phyloP scores from a whole-genome alignment of 768 basidiomycete genomes.

The Infundibulicybe gibba region DNA sequence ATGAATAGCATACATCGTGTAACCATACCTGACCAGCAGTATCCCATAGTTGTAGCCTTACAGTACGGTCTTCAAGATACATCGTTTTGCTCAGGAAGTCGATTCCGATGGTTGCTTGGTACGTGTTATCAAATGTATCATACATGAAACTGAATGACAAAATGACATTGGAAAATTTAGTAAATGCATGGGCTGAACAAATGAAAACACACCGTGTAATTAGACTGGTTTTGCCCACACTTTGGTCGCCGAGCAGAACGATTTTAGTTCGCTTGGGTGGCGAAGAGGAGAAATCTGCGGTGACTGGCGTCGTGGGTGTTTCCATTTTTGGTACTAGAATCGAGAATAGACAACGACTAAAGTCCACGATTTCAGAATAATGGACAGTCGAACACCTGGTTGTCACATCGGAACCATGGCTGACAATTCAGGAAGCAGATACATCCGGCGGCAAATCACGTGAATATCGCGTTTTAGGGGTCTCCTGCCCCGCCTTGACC shows the following conservation, averaged over 20 bases:
- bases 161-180: conserved; percentile 4
- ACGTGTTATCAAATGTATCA: conserved; percentile 99
- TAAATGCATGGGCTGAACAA: conserved; percentile 2
- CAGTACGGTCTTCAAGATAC: conserved; percentile 98
- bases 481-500: no score
- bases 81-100: conserved; percentile 99
- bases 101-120: conserved; percentile 96
- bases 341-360: not conserved
- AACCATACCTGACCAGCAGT: conserved; percentile 85
- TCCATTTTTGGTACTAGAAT: conserved; percentile 31
- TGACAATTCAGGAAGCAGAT: no score
- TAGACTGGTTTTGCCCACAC: conserved; percentile 97
- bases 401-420: no score
- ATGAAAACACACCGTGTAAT: conserved; percentile 83
- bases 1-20: not conserved
- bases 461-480: no score
- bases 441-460: no score
- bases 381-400: no score
- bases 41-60: conserved; percentile 97
- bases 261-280: conserved; percentile 96
- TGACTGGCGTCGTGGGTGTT: conserved; percentile 58
- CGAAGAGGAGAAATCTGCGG: conserved; percentile 82
- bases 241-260: conserved; percentile 94
- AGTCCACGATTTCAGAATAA: no score
- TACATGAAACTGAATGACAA: conserved; percentile 80